Evolutionary conservation across 2,329 filamentous ascomycete species (phyloP), one percentile per base, ranked within the genome.

Genomic region (Diaporthe caulivora): DNA sequence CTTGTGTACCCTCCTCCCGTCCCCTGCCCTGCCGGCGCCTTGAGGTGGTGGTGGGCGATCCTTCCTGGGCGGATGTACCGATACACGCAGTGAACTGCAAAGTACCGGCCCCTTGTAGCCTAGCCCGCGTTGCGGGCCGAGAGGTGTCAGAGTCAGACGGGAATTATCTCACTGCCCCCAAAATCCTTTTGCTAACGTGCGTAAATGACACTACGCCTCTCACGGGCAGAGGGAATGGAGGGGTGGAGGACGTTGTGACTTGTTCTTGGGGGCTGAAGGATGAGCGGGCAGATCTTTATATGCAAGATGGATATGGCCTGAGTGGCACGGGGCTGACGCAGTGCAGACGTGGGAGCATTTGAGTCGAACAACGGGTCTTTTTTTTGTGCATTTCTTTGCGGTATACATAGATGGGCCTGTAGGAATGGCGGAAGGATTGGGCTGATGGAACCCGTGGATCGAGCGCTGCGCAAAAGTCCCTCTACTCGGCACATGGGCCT

Each of bases 261-360:
- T 44, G 21, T 24, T 34, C 4, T 34, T 71, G 60, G 72, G 72
- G 72, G 68, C 58, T 65, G 60, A 74, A 74, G 72, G 72, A 74
- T 71, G 72, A 74, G 72, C 68, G 72, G 72, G 72, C 72, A 74
- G 72, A 74, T 71, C 58, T 42, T 47, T 65, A n/a, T 44, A 74
- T 58, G 72, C 72, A 67, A 53, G 68, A 74, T 74, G 65, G 58
- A 37, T 37, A 58, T 70, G 51, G 54, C 31, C 44, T 53, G 54
- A 60, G 44, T 42, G 15, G 9, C 34, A 60, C 42, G 31, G 18
- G 15, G 11, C n/a, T 10, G 24, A 53, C 54, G 31, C 10, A 15
- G 3, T 4, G 40, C 55, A 24, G 31, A 51, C 29, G 24, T 29
- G 67, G 29, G 55, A 49, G 67, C 67, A 58, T 44, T 29, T 55